These are phyloP conservation scores for Erysimum cheiranthoides DNA, from an alignment of 345 rosid genomes.

Conservation along the genomic window DNA sequence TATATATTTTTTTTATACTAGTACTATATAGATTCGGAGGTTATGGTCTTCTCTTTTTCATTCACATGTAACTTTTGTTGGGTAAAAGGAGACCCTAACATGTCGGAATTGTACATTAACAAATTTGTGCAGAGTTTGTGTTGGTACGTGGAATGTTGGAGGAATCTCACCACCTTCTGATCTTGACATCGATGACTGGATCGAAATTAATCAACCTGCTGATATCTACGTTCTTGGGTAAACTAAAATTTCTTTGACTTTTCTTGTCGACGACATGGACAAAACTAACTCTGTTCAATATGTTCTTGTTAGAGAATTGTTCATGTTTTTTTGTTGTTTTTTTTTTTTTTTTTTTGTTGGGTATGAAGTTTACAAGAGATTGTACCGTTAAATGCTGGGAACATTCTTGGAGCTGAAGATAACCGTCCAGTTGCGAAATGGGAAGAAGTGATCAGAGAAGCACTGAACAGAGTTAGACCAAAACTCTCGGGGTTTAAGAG, in stretches of 20 bases:
- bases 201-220: slow-evolving; percentile 73
- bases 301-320: slow-evolving; percentile 14
- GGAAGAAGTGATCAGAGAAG: slow-evolving; percentile 85
- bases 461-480: slow-evolving; percentile 67
- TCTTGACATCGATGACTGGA: slow-evolving; percentile 91
- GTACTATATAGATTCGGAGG: slow-evolving; percentile 20
- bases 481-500: slow-evolving; percentile 57
- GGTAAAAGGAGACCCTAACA: slow-evolving; percentile 38
- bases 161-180: slow-evolving; percentile 84
- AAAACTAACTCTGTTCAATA: slow-evolving; percentile 34
- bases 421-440: slow-evolving; percentile 74
- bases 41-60: neutral
- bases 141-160: slow-evolving; percentile 96
- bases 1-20: neutral
- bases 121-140: slow-evolving; percentile 55
- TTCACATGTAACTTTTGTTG: slow-evolving; percentile 22
- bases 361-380: slow-evolving; percentile 83
- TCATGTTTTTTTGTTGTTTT: neutral
- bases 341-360: slow-evolving; percentile 2
- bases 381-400: slow-evolving; percentile 92
- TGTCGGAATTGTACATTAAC: slow-evolving; percentile 21
- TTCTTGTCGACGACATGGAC: slow-evolving; percentile 33
- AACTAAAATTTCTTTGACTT: slow-evolving; percentile 24
- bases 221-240: slow-evolving; percentile 91
- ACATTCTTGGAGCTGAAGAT: slow-evolving; percentile 95